Evolutionary conservation across 1,139 yeast species (phyloP).

Genomic region (Cylindricascospora bacillispora): DNA sequence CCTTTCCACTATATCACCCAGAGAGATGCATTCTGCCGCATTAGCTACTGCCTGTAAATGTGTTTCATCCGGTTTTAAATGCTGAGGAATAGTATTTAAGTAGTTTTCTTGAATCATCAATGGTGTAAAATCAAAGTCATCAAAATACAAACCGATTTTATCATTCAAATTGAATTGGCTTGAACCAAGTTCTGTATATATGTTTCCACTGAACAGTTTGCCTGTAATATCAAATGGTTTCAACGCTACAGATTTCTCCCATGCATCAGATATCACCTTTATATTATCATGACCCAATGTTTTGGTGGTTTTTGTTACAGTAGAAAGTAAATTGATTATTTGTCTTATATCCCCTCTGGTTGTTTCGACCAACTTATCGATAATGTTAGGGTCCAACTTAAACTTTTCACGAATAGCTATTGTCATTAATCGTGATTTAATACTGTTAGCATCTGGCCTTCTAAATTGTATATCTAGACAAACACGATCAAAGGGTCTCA

Average conservation of each 20-base stretch:
- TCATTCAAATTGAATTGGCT: constrained; percentile 55
- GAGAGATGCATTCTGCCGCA: constrained; percentile 80
- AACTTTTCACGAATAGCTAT: constrained; percentile 79
- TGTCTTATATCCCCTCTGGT: constrained; percentile 91
- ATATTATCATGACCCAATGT: constrained; percentile 41
- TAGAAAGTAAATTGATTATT: constrained; percentile 77
- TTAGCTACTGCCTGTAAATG: constrained; percentile 54
- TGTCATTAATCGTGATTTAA: constrained; percentile 76
- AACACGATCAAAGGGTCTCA: constrained; percentile 91
- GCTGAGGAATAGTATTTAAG: constrained; percentile 45
- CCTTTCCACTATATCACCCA: constrained; percentile 68
- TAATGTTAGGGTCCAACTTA: constrained; percentile 64
- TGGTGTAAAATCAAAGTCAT: constrained; percentile 91
- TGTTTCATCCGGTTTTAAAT: constrained; percentile 29
- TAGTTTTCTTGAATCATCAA: constrained; percentile 95
- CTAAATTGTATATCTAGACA: constrained; percentile 74
- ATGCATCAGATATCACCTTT: constrained; percentile 45
- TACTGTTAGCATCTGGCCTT: constrained; percentile 75
- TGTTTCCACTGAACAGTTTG: constrained; percentile 50
- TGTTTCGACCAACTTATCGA: constrained; percentile 74
- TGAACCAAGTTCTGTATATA: constrained; percentile 38
- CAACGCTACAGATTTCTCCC: constrained; percentile 84
- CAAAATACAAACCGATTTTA: constrained; percentile 80
- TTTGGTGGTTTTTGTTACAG: constrained; percentile 64
- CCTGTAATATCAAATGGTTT: constrained; percentile 88